Conservation (phyloP, 2,329 filamentous ascomycete species). For the Claviceps sp. region DNA sequence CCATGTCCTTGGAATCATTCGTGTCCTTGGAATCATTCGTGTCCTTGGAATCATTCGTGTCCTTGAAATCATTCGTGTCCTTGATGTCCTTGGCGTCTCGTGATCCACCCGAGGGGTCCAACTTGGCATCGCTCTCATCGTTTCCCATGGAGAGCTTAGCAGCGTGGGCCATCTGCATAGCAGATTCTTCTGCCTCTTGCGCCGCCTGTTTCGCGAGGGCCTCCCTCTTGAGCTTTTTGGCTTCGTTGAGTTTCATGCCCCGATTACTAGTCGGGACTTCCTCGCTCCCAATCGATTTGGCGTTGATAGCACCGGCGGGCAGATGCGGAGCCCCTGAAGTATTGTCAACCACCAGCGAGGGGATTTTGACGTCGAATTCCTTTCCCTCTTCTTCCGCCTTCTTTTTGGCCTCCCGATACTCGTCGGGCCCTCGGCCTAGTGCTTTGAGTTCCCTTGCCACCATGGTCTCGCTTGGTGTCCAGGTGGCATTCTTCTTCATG, state of each 20-base stretch:
- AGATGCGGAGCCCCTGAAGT: conserved; percentile 39
- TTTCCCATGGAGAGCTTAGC: conserved; percentile 29
- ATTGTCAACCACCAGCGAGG: conserved; percentile 27
- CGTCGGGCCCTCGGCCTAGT: conserved; percentile 53
- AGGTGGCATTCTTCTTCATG: conserved; percentile 86
- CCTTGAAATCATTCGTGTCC: no score
- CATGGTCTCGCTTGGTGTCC: conserved; percentile 78
- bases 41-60: no score
- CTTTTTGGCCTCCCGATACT: conserved; percentile 47
- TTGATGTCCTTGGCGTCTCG: conserved; percentile 11
- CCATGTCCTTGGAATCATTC: no score
- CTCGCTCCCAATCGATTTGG: conserved; percentile 41
- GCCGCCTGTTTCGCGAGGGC: conserved; percentile 47
- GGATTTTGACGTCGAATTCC: conserved; percentile 37
- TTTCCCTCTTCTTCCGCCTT: conserved; percentile 53
- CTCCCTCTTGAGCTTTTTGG: conserved; percentile 61
- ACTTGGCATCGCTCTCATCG: conserved; percentile 5
- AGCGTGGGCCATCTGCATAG: conserved; percentile 36
- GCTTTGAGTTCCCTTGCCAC: conserved; percentile 63
- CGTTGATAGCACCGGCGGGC: conserved; percentile 46
- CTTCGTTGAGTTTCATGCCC: conserved; percentile 66
- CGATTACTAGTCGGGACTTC: conserved; percentile 55
- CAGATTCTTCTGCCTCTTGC: conserved; percentile 47
- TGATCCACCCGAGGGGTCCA: conserved; percentile 11
- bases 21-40: no score